Conservation (phyloP, 2,329 filamentous ascomycete genomes). For the Monascus ruber region DNA sequence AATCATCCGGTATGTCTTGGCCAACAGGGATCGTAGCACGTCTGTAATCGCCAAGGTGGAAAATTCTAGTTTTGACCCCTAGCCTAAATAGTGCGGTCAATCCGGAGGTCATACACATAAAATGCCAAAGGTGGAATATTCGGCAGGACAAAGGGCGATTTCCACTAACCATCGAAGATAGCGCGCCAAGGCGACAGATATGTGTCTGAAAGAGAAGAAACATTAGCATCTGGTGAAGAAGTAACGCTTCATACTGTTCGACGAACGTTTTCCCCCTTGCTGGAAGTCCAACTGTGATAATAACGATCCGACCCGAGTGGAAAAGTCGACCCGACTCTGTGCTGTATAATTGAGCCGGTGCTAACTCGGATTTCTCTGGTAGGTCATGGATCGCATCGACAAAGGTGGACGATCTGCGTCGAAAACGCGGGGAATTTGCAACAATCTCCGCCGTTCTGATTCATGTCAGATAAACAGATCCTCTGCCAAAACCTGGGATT, state of each 20-base stretch:
- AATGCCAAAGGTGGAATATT: not conserved
- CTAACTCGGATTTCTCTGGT: slow-evolving; percentile 69
- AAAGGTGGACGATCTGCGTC: slow-evolving; percentile 87
- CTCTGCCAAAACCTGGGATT: slow-evolving; percentile 1
- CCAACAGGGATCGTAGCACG: slow-evolving; percentile 77
- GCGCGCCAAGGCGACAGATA: slow-evolving; percentile 86
- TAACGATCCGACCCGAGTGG: slow-evolving; percentile 92
- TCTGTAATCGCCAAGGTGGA: slow-evolving; percentile 93
- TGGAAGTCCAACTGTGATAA: slow-evolving; percentile 90
- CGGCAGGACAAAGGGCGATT: not conserved
- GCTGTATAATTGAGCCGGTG: slow-evolving; percentile 92
- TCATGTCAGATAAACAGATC: slow-evolving; percentile 14
- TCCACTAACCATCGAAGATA: slow-evolving; percentile 71
- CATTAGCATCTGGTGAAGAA: slow-evolving; percentile 1
- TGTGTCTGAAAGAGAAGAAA: slow-evolving; percentile 49
- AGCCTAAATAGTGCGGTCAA: slow-evolving; percentile 46
- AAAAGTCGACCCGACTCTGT: slow-evolving; percentile 96
- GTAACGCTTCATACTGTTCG: slow-evolving; percentile 1
- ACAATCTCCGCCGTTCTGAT: slow-evolving; percentile 78
- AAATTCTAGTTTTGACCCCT: slow-evolving; percentile 94
- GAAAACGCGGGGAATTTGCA: slow-evolving; percentile 78
- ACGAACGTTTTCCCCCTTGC: slow-evolving; percentile 87
- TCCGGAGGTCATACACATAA: slow-evolving; percentile 1
- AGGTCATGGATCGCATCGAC: slow-evolving; percentile 96
- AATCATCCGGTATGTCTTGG: slow-evolving; percentile 83